These are phyloP conservation scores for Fusarium sp. DNA, from an alignment of 2,329 filamentous ascomycete species.

Conservation along the genomic window DNA sequence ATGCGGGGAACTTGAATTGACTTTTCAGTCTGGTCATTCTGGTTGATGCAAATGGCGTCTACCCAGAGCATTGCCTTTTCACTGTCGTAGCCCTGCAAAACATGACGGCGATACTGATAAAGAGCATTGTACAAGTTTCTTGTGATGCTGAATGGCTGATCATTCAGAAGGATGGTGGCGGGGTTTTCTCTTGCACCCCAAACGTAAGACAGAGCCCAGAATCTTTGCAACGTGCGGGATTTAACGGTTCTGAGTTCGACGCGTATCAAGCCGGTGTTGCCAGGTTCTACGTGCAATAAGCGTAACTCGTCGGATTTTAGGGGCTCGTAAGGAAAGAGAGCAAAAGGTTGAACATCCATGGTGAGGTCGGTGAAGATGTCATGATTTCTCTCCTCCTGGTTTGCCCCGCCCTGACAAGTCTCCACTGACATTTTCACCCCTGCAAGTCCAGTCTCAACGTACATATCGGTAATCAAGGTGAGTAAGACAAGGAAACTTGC, in stretches of 20 bases:
- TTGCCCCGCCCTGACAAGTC: neutral
- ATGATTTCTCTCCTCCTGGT: accelerated
- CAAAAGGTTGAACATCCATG: neutral
- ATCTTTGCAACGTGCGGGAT: neutral
- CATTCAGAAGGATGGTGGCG: neutral
- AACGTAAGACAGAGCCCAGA: slow-evolving; percentile 27
- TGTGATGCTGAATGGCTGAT: neutral
- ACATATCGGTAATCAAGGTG: too few species aligned
- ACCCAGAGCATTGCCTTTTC: neutral
- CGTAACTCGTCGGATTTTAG: neutral
- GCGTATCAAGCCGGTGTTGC: accelerated
- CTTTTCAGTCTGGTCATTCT: slow-evolving; percentile 11
- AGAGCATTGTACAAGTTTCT: slow-evolving; percentile 10
- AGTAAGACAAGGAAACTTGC: too few species aligned
- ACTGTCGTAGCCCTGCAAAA: accelerated
- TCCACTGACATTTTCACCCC: neutral
- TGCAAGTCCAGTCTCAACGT: neutral
- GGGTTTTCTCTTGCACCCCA: slow-evolving; percentile 12
- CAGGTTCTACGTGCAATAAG: neutral
- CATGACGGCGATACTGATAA: neutral
- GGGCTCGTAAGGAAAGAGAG: neutral
- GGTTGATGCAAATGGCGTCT: slow-evolving; percentile 25
- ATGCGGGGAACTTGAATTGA: slow-evolving; percentile 20
- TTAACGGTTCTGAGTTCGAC: neutral
- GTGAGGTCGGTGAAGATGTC: neutral